Evolutionary conservation across 2,329 filamentous ascomycete species (phyloP).

Genomic region (Beauveria asiatica): DNA sequence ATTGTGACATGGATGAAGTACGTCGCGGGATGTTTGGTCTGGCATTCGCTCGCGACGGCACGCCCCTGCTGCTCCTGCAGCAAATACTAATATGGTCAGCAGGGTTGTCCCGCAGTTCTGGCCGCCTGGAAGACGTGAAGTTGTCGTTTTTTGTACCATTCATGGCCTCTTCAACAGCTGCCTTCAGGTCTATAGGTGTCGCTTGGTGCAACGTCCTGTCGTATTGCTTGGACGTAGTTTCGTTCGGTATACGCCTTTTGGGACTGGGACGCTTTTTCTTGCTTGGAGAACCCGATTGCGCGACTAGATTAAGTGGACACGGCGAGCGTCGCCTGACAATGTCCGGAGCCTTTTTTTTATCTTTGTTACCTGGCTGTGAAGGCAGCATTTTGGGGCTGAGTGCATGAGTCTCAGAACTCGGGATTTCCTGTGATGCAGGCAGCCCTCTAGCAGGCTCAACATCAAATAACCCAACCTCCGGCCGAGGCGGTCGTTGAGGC

Average conservation of each 20-base stretch:
- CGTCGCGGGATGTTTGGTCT: constrained; percentile 28
- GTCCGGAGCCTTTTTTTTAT: background rate
- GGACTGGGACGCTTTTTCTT: background rate
- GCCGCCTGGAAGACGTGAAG: background rate
- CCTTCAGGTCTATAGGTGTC: background rate
- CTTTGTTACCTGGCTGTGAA: background rate
- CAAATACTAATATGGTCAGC: constrained; percentile 17
- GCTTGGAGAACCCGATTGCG: background rate
- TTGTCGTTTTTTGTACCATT: background rate
- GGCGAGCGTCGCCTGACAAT: background rate
- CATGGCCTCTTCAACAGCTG: background rate
- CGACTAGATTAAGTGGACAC: background rate
- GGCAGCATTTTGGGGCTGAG: constrained; percentile 11
- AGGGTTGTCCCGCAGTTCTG: background rate
- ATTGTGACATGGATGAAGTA: constrained; percentile 26
- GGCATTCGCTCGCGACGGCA: constrained; percentile 18
- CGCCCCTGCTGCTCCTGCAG: constrained; percentile 15
- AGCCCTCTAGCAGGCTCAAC: background rate
- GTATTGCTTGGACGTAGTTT: constrained; percentile 5
- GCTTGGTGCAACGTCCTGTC: background rate
- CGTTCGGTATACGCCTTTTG: constrained; percentile 1
- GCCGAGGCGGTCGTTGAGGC: constrained; percentile 11
- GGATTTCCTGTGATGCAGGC: background rate
- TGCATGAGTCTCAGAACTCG: constrained; percentile 4
- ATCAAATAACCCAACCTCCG: constrained; percentile 6